These are phyloP conservation scores for Trametes maxima DNA, from an alignment of 768 basidiomycete species.

Conservation along the genomic window DNA sequence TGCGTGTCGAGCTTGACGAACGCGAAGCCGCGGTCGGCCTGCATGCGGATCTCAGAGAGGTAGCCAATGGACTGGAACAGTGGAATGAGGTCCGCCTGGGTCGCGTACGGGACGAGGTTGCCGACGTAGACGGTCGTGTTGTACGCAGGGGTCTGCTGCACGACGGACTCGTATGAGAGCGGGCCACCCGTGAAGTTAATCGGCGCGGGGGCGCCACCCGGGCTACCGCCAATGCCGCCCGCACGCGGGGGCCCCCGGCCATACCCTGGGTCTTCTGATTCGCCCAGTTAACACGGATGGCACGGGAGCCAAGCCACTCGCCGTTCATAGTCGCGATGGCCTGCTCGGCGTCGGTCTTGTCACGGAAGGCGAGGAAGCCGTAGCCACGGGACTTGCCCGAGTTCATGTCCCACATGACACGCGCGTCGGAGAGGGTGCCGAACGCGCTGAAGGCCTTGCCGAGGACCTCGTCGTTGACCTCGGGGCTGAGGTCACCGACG, in stretches of 20 bases:
- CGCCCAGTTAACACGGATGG: constrained; percentile 99
- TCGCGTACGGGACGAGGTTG: constrained; percentile 96
- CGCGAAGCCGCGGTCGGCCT: constrained; percentile 97
- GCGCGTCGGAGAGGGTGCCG: constrained; percentile 93
- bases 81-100: constrained; percentile 96
- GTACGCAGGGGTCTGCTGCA: constrained; percentile 89
- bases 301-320: constrained; percentile 97
- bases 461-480: constrained; percentile 97
- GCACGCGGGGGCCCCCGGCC: constrained; percentile 23
- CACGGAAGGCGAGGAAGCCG: constrained; percentile 97
- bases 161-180: constrained; percentile 90
- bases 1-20: constrained; percentile 99
- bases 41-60: constrained; percentile 98
- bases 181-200: constrained; percentile 91
- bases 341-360: constrained; percentile 99
- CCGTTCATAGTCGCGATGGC: constrained; percentile 99
- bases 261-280: constrained; percentile 96
- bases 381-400: constrained; percentile 98
- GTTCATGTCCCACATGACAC: constrained; percentile 99
- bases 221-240: constrained; percentile 39
- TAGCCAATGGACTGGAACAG: constrained; percentile 99
- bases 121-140: constrained; percentile 99
- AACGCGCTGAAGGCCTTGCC: constrained; percentile 97
- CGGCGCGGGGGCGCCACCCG: constrained; percentile 69
- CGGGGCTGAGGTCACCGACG: constrained; percentile 98